Base-by-base conservation (phyloP, 1,139 yeast genomes). In the Suhomyces bribrorum region DNA sequence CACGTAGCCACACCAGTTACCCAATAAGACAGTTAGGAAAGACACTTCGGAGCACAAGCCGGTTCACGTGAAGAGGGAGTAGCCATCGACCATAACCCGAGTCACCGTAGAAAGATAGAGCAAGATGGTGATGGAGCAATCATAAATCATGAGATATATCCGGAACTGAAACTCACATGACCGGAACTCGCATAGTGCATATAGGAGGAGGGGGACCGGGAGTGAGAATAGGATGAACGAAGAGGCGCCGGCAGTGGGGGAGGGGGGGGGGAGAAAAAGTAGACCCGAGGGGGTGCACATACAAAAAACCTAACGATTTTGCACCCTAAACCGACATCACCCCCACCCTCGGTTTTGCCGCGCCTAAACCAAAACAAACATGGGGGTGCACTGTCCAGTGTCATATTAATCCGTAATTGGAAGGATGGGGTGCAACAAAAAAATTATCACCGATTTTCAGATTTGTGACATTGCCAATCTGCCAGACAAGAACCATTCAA, bases 371-470 rank as follows among this genome's bases (percentile, higher is more conserved):
- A 20, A 20, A 20, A 20, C 23, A 20, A 20, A 20, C 23, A 20
- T 14, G 17, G 33, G 33, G 33, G 33, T 31, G 33, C 33, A 11
- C 20, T 14, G 14, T 20, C 33, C 14, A 20, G 26, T 14, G 13
- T 20, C 6, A 16, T n/a, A 23, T 17, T n/a, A 15, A 13, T n/a
- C 26, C 31, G 5, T 3, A 14, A 15, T 29, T 15, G 31, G 31
- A 16, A 29, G 23, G 31, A 29, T 29, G 31, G 31, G 31, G 31
- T 29, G 31, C 31, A 5, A 13, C 27, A 7, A n/a, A n/a, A n/a
- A 17, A 15, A 20, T 15, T 26, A 20, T 20, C 22, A 26, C 26
- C 35, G 29, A 32, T 18, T 20, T 20, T 20, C 23, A 24, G 17
- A 24, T 14, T n/a, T 26, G 34, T 20, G 29, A 27, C 29, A 12